Conservation (phyloP, 176 grass and related monocot species). For the Secale cereale region DNA sequence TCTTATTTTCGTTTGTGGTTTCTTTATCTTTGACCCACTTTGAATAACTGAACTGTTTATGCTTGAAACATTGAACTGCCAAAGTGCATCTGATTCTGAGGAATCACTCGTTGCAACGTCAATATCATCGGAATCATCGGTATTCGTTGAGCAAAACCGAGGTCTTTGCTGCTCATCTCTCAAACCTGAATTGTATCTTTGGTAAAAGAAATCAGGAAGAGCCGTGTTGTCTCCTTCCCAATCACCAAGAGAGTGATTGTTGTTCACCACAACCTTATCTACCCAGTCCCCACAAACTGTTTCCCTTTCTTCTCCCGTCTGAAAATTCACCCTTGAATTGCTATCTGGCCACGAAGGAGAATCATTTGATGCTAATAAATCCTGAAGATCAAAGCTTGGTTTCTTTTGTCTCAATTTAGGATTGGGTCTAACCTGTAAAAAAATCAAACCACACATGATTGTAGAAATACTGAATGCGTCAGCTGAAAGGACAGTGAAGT, state of each 20-base stretch:
- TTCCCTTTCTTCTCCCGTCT: slow-evolving; percentile 79
- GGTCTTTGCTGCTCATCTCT: slow-evolving; percentile 57
- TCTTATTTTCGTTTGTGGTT: slow-evolving; percentile 65
- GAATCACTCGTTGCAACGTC: slow-evolving; percentile 99
- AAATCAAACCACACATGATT: not conserved
- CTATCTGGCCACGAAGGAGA: slow-evolving; percentile 71
- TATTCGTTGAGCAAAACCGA: slow-evolving; percentile 68
- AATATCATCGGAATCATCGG: slow-evolving; percentile 92
- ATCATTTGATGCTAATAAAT: slow-evolving; percentile 73
- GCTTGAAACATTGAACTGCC: slow-evolving; percentile 87
- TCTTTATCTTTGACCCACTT: slow-evolving; percentile 76
- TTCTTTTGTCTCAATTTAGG: slow-evolving; percentile 73
- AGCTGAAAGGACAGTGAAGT: not conserved
- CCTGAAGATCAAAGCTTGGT: slow-evolving; percentile 88
- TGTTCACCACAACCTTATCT: slow-evolving; percentile 94
- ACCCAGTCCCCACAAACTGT: slow-evolving; percentile 72
- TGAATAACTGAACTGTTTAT: slow-evolving; percentile 49
- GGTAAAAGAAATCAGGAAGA: slow-evolving; percentile 88
- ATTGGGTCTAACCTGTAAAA: slow-evolving; percentile 59
- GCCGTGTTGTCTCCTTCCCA: slow-evolving; percentile 75
- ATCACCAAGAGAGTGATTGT: slow-evolving; percentile 50
- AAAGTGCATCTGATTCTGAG: slow-evolving; percentile 91
- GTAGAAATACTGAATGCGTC: slow-evolving; percentile 5
- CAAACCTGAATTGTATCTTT: slow-evolving; percentile 60
- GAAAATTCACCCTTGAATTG: slow-evolving; percentile 66